Conservation (phyloP, 352 stramenopile species). For the Thalassiosira sp. region DNA sequence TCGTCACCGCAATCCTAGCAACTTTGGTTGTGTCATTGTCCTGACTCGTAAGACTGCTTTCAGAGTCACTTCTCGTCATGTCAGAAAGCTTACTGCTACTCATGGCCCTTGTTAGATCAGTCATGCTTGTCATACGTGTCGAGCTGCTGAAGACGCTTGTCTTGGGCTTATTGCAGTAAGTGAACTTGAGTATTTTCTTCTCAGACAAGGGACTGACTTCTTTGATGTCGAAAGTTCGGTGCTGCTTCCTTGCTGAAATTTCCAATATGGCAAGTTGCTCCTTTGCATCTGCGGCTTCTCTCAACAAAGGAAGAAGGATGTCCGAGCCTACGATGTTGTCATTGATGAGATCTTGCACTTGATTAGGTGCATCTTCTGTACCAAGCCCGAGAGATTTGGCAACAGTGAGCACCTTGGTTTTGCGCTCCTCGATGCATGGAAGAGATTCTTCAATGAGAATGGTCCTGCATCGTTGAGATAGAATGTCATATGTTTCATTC, state of each 20-base stretch:
- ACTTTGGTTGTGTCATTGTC: conserved; percentile 62
- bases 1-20: conserved; percentile 81
- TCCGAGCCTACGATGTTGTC: conserved; percentile 82
- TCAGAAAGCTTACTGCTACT: conserved; percentile 73
- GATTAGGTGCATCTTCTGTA: conserved; percentile 43
- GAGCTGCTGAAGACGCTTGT: conserved; percentile 74
- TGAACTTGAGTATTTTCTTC: conserved; percentile 73
- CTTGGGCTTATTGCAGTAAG: conserved; percentile 75
- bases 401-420: conserved; percentile 72
- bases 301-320: conserved; percentile 80
- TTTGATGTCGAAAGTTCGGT: conserved; percentile 79
- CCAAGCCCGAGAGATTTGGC: conserved; percentile 51
- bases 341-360: conserved; percentile 74
- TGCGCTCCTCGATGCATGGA: conserved; percentile 91
- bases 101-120: conserved; percentile 73
- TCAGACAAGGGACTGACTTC: conserved; percentile 54
- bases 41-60: conserved; percentile 62
- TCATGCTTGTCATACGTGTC: conserved; percentile 80
- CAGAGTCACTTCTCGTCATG: conserved; percentile 59
- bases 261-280: conserved; percentile 84
- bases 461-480: conserved; percentile 93
- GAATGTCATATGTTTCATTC: conserved; percentile 86
- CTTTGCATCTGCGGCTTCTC: conserved; percentile 44
- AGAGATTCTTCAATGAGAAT: conserved; percentile 96
- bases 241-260: conserved; percentile 86